Conservation (phyloP, 768 basidiomycete species). For the Boletus rex-veris region DNA sequence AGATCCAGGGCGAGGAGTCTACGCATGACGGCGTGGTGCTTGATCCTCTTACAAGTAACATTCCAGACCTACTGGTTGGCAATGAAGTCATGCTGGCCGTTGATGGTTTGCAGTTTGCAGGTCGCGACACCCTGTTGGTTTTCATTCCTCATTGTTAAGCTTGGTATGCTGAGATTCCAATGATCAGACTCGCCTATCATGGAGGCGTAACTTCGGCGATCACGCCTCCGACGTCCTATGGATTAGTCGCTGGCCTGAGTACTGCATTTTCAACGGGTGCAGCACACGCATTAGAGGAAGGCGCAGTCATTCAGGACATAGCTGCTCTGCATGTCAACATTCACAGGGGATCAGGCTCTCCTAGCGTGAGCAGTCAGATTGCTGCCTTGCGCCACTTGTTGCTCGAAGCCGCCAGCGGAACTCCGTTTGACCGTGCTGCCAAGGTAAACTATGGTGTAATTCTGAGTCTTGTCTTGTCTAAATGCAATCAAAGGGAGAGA, state of each 20-base stretch:
- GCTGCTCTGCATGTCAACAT: constrained; percentile 63
- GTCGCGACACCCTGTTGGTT: constrained; percentile 53
- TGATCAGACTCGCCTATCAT: constrained; percentile 60
- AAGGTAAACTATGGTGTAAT: constrained; percentile 33
- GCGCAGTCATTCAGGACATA: constrained; percentile 58
- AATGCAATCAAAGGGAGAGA: constrained; percentile 45
- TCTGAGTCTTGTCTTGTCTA: neutral
- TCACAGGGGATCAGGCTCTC: constrained; percentile 35
- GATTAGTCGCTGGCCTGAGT: constrained; percentile 56
- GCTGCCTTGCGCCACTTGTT: constrained; percentile 67
- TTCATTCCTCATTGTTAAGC: neutral
- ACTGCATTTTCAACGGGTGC: constrained; percentile 56
- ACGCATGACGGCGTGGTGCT: constrained; percentile 58
- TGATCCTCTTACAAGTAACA: constrained; percentile 35
- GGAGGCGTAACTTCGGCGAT: constrained; percentile 62
- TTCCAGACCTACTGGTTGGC: constrained; percentile 36
- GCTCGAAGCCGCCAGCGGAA: constrained; percentile 28
- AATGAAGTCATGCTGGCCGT: constrained; percentile 53
- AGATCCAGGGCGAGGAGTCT: constrained; percentile 49
- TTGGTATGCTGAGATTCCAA: constrained; percentile 1
- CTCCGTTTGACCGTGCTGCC: constrained; percentile 41
- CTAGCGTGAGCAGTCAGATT: constrained; percentile 80
- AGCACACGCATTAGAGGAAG: constrained; percentile 50
- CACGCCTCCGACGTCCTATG: constrained; percentile 48
- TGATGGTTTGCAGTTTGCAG: constrained; percentile 70